phyloP scores from a whole-genome alignment of 2,329 filamentous ascomycete species.

The Phyllosticta citribraziliensis region DNA sequence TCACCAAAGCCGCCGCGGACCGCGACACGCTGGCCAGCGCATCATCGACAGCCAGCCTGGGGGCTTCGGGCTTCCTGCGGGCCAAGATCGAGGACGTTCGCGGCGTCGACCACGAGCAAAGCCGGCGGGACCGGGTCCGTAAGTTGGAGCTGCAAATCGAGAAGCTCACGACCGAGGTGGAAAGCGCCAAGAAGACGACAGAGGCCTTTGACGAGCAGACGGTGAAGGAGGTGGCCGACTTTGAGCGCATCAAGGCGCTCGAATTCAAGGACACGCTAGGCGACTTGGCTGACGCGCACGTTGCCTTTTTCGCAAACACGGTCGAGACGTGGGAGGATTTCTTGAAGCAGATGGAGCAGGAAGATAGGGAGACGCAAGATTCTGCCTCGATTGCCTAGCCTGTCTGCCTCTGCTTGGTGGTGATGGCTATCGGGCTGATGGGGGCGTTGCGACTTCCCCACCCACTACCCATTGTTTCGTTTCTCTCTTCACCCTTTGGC shows the following conservation, averaged over 20 bases:
- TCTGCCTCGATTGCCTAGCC: neutral
- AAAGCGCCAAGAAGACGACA: constrained; percentile 73
- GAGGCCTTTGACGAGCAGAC: constrained; percentile 96
- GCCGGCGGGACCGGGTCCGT: constrained; percentile 73
- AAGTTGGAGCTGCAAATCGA: constrained; percentile 91
- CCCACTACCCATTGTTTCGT: no score
- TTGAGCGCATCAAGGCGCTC: constrained; percentile 89
- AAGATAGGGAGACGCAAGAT: constrained; percentile 22
- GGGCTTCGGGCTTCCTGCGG: constrained; percentile 78
- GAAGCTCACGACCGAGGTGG: constrained; percentile 76
- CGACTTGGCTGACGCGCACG: constrained; percentile 71
- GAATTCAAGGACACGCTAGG: constrained; percentile 87
- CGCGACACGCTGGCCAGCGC: constrained; percentile 67
- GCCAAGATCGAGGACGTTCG: constrained; percentile 94
- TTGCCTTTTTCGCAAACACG: constrained; percentile 74
- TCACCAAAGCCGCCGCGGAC: constrained; percentile 80
- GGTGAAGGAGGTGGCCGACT: constrained; percentile 82
- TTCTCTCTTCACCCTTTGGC: no score
- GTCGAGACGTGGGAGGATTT: constrained; percentile 83
- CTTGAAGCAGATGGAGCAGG: constrained; percentile 74
- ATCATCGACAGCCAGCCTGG: constrained; percentile 51
- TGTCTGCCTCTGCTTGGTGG: no score
- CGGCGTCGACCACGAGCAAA: constrained; percentile 91
- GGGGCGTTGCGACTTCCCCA: no score
- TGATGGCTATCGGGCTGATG: no score